Conservation (phyloP, 306 rosid genomes). For the Quercus gilva region DNA sequence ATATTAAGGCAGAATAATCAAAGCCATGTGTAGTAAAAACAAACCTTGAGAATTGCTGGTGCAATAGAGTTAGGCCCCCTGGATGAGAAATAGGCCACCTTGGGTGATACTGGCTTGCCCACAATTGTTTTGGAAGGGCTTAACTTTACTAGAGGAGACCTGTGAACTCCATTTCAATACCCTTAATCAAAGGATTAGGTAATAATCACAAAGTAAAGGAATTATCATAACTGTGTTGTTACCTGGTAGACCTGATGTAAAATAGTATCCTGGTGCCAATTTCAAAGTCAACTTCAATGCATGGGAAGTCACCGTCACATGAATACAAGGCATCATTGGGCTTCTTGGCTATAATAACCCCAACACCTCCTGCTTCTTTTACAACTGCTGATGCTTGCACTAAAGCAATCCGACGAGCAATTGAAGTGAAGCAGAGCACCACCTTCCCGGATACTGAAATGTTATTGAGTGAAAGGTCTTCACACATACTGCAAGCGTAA, state of each 20-base stretch:
- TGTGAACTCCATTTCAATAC: slow-evolving; percentile 12
- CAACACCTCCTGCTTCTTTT: slow-evolving; percentile 35
- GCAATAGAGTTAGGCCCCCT: slow-evolving; percentile 57
- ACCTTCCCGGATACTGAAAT: slow-evolving; percentile 26
- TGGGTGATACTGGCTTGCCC: slow-evolving; percentile 38
- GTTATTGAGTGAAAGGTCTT: slow-evolving; percentile 12
- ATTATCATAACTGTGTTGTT: neutral
- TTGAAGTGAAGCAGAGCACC: slow-evolving; percentile 41
- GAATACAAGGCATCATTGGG: slow-evolving; percentile 16
- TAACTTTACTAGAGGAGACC: slow-evolving; percentile 24
- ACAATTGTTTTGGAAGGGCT: slow-evolving; percentile 30
- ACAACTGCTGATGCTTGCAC: neutral
- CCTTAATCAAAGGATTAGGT: neutral
- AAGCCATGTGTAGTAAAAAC: neutral
- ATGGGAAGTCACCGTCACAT: slow-evolving; percentile 31
- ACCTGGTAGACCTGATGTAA: slow-evolving; percentile 45
- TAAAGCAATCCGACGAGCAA: neutral
- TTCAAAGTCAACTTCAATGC: slow-evolving; percentile 38
- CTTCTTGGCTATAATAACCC: slow-evolving; percentile 27
- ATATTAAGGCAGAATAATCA: neutral
- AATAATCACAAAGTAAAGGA: neutral
- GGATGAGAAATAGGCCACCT: slow-evolving; percentile 43
- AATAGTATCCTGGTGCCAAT: slow-evolving; percentile 35
- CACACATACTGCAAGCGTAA: neutral
- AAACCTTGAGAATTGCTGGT: slow-evolving; percentile 48